These are phyloP conservation scores for Apiotrichum montevideense DNA, from an alignment of 1,284 basidiomycete species.

Conservation along the genomic window DNA sequence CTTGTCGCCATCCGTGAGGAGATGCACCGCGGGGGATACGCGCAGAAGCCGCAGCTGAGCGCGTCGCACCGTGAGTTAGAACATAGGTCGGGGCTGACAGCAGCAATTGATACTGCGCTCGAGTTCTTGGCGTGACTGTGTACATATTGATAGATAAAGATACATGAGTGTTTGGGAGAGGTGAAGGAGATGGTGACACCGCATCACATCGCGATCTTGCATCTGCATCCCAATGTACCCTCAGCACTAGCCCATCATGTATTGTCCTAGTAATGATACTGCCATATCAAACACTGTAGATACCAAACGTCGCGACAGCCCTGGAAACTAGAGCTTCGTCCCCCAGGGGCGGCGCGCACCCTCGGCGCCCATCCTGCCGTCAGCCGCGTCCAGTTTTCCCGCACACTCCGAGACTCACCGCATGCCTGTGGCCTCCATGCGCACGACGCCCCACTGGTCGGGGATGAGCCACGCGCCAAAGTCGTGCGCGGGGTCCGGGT, in stretches of 20 bases:
- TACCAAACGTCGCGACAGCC: too few species aligned
- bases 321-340: too few species aligned
- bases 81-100: too few species aligned
- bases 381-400: too few species aligned
- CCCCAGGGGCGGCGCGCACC: background rate
- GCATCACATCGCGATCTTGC: too few species aligned
- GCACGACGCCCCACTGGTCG: slow-evolving; percentile 1
- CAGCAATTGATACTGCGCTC: slow-evolving; percentile 29
- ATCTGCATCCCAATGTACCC: too few species aligned
- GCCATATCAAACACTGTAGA: too few species aligned
- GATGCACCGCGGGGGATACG: slow-evolving; percentile 57
- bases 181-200: too few species aligned
- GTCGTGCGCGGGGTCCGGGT: background rate
- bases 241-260: too few species aligned
- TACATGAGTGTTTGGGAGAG: too few species aligned
- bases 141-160: too few species aligned
- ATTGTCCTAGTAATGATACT: too few species aligned
- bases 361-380: slow-evolving; percentile 10
- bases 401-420: background rate
- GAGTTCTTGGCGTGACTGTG: slow-evolving; percentile 24
- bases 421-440: background rate
- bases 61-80: background rate
- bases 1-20: slow-evolving; percentile 60
- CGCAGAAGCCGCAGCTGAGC: slow-evolving; percentile 71
- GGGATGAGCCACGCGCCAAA: slow-evolving; percentile 2